These are phyloP conservation scores for Phytophthora pluvialis DNA, from an alignment of 352 stramenopile species.

Conservation along the genomic window DNA sequence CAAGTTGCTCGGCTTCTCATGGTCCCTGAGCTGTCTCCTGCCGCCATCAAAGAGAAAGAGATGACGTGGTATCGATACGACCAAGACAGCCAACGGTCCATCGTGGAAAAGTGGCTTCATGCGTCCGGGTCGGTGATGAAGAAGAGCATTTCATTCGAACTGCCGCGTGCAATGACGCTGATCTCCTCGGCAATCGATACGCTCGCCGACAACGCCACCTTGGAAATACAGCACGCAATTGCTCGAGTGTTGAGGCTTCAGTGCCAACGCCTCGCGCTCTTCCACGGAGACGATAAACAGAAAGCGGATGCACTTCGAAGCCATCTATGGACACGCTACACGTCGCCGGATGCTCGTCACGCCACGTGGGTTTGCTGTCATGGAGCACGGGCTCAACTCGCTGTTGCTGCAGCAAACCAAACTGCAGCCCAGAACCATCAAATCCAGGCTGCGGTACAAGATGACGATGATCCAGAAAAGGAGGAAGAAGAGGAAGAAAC, in stretches of 20 bases:
- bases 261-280: constrained; percentile 52
- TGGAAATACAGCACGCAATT: constrained; percentile 31
- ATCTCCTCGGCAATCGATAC: constrained; percentile 32
- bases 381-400: constrained; percentile 22
- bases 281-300: constrained; percentile 37
- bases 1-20: constrained; percentile 48
- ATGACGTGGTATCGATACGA: constrained; percentile 78
- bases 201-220: constrained; percentile 8
- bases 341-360: constrained; percentile 33
- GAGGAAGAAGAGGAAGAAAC: constrained; percentile 19
- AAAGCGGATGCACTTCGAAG: constrained; percentile 26
- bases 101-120: constrained; percentile 80
- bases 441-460: constrained; percentile 17
- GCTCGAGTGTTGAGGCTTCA: constrained; percentile 43
- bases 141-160: constrained; percentile 18
- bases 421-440: not conserved
- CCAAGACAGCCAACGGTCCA: constrained; percentile 43
- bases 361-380: constrained; percentile 62
- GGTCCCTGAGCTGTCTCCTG: constrained; percentile 32
- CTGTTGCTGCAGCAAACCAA: constrained; percentile 22
- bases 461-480: constrained; percentile 7
- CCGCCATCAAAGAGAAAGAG: constrained; percentile 47
- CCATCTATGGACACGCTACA: constrained; percentile 62
- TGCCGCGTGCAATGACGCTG: constrained; percentile 42
- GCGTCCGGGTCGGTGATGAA: constrained; percentile 40